A percentile compares a stretch with the other conserved stretches of the same genome.
phyloP scores from a whole-genome alignment of 148 eudicot genomes.

The Drosera capensis region DNA sequence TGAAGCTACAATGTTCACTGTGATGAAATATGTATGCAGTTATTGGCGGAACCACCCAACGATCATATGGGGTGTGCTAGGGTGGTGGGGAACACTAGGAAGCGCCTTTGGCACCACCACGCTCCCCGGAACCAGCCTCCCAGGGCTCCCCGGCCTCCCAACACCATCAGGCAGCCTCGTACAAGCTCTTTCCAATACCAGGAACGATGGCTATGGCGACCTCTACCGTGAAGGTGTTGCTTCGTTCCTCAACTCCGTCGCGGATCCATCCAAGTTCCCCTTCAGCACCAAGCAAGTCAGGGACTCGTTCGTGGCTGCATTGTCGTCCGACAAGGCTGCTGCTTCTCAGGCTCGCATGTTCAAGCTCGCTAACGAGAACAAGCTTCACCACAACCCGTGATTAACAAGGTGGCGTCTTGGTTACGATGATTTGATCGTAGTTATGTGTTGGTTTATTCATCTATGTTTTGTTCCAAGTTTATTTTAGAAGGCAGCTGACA shows the following conservation, averaged over 20 bases:
- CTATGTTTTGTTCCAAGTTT: no score
- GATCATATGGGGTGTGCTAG: slow-evolving; percentile 50
- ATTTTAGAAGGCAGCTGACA: no score
- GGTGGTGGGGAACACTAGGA: slow-evolving; percentile 67
- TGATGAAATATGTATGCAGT: slow-evolving; percentile 29
- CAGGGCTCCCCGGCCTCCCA: no score
- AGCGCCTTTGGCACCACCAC: slow-evolving; percentile 31
- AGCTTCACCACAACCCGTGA: slow-evolving; percentile 9
- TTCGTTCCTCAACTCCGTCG: slow-evolving; percentile 72
- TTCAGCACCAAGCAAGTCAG: slow-evolving; percentile 56
- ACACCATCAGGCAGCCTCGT: slow-evolving; percentile 35
- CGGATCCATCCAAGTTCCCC: slow-evolving; percentile 27
- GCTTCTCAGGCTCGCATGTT: slow-evolving; percentile 59
- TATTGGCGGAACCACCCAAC: slow-evolving; percentile 74
- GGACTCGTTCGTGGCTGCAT: slow-evolving; percentile 32
- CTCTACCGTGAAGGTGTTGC: slow-evolving; percentile 91
- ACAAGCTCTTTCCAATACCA: slow-evolving; percentile 46
- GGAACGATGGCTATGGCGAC: slow-evolving; percentile 41
- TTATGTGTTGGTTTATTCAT: no score
- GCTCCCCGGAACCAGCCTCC: slow-evolving; percentile 33
- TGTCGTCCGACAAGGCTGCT: slow-evolving; percentile 52
- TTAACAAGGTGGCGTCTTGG: no score
- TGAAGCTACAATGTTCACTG: no score
- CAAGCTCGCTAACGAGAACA: slow-evolving; percentile 77
- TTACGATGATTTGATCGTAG: no score